Percentiles rank a stretch among this genome's conserved stretches.
phyloP scores from a whole-genome alignment of 148 eudicot genomes.

The Rhododendron ferrugineum region DNA sequence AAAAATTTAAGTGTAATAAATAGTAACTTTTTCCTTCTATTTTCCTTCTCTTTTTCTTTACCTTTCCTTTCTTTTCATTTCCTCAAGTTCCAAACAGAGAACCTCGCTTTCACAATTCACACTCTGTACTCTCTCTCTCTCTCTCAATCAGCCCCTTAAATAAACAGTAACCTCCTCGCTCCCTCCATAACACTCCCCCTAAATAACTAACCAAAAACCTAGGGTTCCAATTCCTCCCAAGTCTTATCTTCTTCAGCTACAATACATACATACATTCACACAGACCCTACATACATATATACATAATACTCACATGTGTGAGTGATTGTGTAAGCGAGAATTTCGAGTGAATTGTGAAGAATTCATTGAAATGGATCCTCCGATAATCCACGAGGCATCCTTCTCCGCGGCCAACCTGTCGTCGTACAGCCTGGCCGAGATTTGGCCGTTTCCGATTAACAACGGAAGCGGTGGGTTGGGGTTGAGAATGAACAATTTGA shows the following conservation, averaged over 20 bases:
- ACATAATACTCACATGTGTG: not conserved
- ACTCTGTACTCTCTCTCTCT: not conserved
- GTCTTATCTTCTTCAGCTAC: not conserved
- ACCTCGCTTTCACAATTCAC: slow-evolving; percentile 2
- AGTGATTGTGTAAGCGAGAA: not conserved
- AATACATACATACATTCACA: not conserved
- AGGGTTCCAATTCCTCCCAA: slow-evolving; percentile 1
- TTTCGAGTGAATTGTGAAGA: not conserved
- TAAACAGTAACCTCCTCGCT: slow-evolving; percentile 3
- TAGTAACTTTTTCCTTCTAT: too few species aligned
- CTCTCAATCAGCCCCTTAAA: not conserved
- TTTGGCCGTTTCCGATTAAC: slow-evolving; percentile 48
- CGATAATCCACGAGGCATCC: slow-evolving; percentile 66
- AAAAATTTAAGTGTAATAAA: too few species aligned
- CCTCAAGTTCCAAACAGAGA: too few species aligned
- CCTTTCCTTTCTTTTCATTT: too few species aligned
- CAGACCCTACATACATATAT: not conserved
- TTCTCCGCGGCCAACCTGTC: slow-evolving; percentile 72
- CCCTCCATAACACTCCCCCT: slow-evolving; percentile 6
- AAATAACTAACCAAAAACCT: not conserved
- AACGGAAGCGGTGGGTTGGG: slow-evolving; percentile 32
- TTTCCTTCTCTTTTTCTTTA: too few species aligned
- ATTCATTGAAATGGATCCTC: slow-evolving; percentile 68
- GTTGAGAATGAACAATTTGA: slow-evolving; percentile 48
- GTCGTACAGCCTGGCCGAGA: slow-evolving; percentile 60